Evolutionary conservation across 2,329 filamentous ascomycete species (phyloP).

Genomic region (Calonectria multiphialidica): DNA sequence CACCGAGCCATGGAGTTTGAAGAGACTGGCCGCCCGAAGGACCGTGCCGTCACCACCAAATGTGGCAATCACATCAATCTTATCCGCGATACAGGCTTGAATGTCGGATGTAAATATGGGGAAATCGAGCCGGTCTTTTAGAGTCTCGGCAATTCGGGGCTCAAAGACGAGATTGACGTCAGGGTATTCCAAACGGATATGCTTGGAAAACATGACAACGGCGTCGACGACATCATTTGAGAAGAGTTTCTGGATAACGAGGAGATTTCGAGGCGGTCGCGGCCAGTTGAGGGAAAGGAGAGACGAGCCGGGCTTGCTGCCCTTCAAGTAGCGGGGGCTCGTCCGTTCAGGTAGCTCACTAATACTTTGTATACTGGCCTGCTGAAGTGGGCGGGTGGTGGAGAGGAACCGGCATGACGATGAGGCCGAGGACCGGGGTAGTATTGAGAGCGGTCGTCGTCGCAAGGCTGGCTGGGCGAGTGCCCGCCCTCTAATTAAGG

Average conservation of each 20-base stretch:
- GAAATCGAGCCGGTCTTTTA: conserved; percentile 79
- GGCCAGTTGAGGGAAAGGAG: conserved; percentile 68
- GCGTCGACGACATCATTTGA: conserved; percentile 65
- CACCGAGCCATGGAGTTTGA: conserved; percentile 80
- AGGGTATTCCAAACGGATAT: conserved; percentile 85
- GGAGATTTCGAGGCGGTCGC: conserved; percentile 66
- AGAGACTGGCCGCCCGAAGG: conserved; percentile 64
- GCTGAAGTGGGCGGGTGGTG: conserved; percentile 55
- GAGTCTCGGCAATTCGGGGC: conserved; percentile 75
- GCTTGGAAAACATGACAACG: conserved; percentile 70
- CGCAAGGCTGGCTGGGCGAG: conserved; percentile 18
- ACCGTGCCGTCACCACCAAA: conserved; percentile 81
- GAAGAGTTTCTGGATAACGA: conserved; percentile 71
- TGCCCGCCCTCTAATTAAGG: conserved; percentile 28
- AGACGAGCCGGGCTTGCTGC: conserved; percentile 61
- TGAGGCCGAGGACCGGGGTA: neutral
- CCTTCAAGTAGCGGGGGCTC: conserved; percentile 51
- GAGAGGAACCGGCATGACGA: conserved; percentile 59
- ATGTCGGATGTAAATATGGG: conserved; percentile 75
- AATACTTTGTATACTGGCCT: conserved; percentile 46
- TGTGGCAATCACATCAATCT: conserved; percentile 90
- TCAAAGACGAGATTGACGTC: conserved; percentile 87
- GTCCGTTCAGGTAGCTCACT: conserved; percentile 49
- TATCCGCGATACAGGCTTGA: conserved; percentile 73
- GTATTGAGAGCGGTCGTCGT: neutral